Evolutionary conservation across 2,329 filamentous ascomycete genomes (phyloP), one percentile per base, ranked within the genome.

Genomic region (Trichoderma asperellum): DNA sequence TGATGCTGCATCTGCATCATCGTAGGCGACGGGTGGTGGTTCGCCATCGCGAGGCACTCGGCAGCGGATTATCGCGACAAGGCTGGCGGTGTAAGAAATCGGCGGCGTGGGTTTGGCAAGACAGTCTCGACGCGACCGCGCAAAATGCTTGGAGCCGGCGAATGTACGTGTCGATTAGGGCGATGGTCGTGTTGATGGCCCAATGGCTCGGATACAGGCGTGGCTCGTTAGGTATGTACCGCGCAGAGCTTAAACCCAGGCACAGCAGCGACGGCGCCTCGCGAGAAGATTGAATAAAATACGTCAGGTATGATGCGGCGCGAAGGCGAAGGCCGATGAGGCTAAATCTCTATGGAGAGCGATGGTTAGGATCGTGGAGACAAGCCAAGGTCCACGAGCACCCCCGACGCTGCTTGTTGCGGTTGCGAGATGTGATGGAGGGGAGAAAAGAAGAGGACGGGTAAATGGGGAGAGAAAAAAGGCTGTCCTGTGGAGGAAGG

Each of bases 1-100:
- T 79, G 74, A 70, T 74, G 65, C 70, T 85, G 86, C 84, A 88
- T 85, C 76, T 88, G 86, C 82, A 94, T 91, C 82, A 92, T 91
- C 70, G 92, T 92, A 52, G 92, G 92, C 75, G 92, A 95, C 53
- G 91, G 90, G 77, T 94, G 92, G 75, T 92, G 91, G 80, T 92
- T 91, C 75, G 90, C 89, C 90, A 93, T 93, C 73, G 72, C 81
- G 76, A 74, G 66, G 60, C 57, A 62, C 64, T 64, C 56, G 70
- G 47, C 52, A 67, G 71, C 70, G 68, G 70, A 68, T 68, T 70
- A 71, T 58, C 66, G 70, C 63, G 70, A 70, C 69, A 72, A 71
- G 71, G 70, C 55, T 69, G 58, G 70, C 58, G 62, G 64, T 67
- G 63, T 67, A 69, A 52, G 68, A 71, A 69, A 69, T 63, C 70